Conservation (phyloP, 2,329 filamentous ascomycete species). For the Penicillium sp. region DNA sequence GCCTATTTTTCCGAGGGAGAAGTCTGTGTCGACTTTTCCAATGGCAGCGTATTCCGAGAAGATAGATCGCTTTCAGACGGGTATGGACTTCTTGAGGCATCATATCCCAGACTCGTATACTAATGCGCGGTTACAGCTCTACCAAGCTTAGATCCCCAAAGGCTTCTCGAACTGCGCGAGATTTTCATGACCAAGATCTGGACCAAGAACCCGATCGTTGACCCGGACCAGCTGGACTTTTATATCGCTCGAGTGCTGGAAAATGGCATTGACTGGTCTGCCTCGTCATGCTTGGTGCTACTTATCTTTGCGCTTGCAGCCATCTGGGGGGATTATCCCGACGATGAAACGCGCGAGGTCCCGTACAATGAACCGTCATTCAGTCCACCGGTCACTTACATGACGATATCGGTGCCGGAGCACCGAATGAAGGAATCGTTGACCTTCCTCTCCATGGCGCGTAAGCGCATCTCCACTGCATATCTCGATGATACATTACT, state of each 20-base stretch:
- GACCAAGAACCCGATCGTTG: constrained; percentile 27
- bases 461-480: constrained; percentile 24
- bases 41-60: constrained; percentile 23
- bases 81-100: constrained; percentile 6
- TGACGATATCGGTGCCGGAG: constrained; percentile 22
- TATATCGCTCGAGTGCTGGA: constrained; percentile 21
- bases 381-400: constrained; percentile 13
- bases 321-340: constrained; percentile 26
- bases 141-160: constrained; percentile 16
- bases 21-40: constrained; percentile 24
- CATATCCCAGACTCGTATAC: not conserved
- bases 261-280: constrained; percentile 25
- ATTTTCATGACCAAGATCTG: constrained; percentile 26
- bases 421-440: constrained; percentile 25
- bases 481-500: constrained; percentile 23
- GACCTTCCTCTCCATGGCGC: constrained; percentile 22
- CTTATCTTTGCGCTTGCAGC: constrained; percentile 25
- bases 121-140: constrained; percentile 4
- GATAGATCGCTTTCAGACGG: constrained; percentile 18
- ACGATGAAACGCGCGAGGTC: constrained; percentile 21
- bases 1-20: constrained; percentile 25
- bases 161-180: constrained; percentile 22
- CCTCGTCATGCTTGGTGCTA: constrained; percentile 22
- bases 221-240: constrained; percentile 22
- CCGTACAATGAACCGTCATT: constrained; percentile 11